phyloP scores from a whole-genome alignment of 164 flowering plant genomes.

The Stephania yunnanensis region DNA sequence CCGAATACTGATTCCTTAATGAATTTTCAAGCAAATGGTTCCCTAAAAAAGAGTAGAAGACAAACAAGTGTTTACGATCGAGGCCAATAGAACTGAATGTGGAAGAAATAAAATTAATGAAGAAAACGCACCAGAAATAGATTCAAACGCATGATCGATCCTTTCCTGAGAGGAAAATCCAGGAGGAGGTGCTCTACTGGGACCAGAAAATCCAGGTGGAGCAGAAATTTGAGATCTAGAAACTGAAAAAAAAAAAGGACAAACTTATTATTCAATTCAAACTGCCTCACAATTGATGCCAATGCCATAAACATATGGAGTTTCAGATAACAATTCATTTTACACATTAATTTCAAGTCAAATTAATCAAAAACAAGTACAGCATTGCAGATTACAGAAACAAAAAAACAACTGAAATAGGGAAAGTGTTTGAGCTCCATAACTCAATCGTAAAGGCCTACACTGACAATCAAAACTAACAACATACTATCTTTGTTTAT shows the following conservation, averaged over 20 bases:
- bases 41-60: slow-evolving; percentile 20
- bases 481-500: too few species aligned
- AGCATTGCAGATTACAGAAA: too few species aligned
- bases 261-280: neutral
- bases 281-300: too few species aligned
- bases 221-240: slow-evolving; percentile 70
- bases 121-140: slow-evolving; percentile 16
- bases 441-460: too few species aligned
- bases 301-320: too few species aligned
- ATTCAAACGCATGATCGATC: slow-evolving; percentile 41
- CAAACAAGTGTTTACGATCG: neutral
- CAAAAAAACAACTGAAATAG: too few species aligned
- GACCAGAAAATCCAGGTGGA: slow-evolving; percentile 82
- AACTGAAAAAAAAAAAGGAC: slow-evolving; percentile 25
- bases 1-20: slow-evolving; percentile 21
- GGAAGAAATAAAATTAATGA: neutral
- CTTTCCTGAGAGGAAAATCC: slow-evolving; percentile 80
- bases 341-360: too few species aligned
- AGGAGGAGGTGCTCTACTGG: slow-evolving; percentile 77
- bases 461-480: too few species aligned
- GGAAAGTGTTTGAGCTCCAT: too few species aligned
- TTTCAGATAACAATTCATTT: too few species aligned
- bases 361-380: too few species aligned
- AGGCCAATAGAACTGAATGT: neutral
- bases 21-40: slow-evolving; percentile 26